phyloP scores from a whole-genome alignment of 345 rosid species.

The Cardiospermum halicacabum region DNA sequence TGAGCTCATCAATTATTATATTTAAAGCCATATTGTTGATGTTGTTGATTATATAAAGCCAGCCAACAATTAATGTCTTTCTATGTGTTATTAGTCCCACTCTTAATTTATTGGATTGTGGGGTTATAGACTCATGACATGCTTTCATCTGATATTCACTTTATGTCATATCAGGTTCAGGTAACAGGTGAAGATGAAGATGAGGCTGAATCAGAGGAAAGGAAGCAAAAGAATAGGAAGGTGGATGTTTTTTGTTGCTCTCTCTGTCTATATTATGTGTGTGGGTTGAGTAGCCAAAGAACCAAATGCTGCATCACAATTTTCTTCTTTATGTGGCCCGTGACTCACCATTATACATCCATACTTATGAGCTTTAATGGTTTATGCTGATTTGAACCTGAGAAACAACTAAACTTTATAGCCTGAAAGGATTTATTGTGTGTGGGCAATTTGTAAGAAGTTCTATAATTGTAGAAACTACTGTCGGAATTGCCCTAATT shows the following conservation, averaged over 20 bases:
- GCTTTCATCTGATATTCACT: neutral
- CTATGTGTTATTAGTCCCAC: too few relatives aligned
- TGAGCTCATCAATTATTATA: neutral
- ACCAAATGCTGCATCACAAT: neutral
- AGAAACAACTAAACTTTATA: neutral
- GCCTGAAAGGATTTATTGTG: neutral
- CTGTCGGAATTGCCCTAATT: neutral
- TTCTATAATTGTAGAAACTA: neutral
- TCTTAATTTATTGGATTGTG: neutral
- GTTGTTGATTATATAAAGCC: too few relatives aligned
- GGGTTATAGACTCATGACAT: neutral
- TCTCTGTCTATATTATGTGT: neutral
- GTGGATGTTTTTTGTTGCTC: conserved; percentile 19
- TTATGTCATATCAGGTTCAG: conserved; percentile 18
- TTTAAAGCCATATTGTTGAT: neutral
- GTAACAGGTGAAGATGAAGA: conserved; percentile 26
- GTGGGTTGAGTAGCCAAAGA: neutral
- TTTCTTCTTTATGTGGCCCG: neutral
- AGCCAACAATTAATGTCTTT: too few relatives aligned
- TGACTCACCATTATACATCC: neutral
- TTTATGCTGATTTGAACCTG: neutral
- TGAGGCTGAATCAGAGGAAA: conserved; percentile 28
- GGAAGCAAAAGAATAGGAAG: conserved; percentile 41
- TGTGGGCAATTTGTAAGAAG: neutral
- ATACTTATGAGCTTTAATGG: neutral